Evolutionary conservation across 257 asterid species (phyloP).

Genomic region (Solanum peruvianum): DNA sequence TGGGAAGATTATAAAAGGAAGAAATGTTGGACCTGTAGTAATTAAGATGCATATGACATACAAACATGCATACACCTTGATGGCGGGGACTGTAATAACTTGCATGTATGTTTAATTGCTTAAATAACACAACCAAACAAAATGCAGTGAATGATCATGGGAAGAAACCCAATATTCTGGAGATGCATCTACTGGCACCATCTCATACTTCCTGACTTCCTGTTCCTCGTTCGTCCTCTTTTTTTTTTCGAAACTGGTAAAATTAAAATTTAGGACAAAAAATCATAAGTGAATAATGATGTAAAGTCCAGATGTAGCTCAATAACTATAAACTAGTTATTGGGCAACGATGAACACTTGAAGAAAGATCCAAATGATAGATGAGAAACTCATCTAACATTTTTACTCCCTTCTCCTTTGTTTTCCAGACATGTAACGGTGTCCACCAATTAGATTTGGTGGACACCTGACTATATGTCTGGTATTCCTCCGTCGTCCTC

Average conservation of each 20-base stretch:
- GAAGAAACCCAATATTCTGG: background rate
- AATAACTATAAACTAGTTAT: background rate
- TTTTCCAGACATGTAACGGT: background rate
- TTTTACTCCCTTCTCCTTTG: background rate
- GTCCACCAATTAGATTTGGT: background rate
- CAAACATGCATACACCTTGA: background rate
- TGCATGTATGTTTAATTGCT: background rate
- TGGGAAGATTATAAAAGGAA: constrained; percentile 13
- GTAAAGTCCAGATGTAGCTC: background rate
- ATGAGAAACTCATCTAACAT: background rate
- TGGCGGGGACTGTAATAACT: background rate
- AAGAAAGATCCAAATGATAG: background rate
- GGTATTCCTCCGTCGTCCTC: background rate
- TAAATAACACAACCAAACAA: background rate
- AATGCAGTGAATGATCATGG: background rate
- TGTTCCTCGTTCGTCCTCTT: background rate
- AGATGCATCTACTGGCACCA: background rate
- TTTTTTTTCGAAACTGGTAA: background rate
- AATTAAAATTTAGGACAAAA: background rate
- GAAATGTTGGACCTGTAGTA: background rate
- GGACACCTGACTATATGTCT: background rate
- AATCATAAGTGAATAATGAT: background rate
- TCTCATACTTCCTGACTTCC: background rate
- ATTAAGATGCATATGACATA: background rate
- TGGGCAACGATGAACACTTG: background rate